phyloP scores from a whole-genome alignment of 257 asterid genomes.

The Dorcoceras hygrometricum region DNA sequence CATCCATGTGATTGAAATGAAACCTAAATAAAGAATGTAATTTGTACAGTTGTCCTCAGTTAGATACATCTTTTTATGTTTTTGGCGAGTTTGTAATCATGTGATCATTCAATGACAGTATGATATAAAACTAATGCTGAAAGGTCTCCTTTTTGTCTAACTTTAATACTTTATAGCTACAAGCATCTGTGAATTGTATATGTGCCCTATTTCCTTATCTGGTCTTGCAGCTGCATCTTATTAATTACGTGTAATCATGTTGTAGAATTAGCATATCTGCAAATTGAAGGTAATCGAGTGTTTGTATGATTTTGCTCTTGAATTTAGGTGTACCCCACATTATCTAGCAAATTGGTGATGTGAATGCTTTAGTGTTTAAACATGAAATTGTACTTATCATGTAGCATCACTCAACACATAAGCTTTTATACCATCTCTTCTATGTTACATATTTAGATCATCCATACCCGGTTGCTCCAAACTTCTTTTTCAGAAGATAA shows the following conservation, averaged over 20 bases:
- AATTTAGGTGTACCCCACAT: background rate
- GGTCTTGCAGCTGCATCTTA: constrained; percentile 4
- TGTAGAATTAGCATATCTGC: background rate
- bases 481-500: constrained; percentile 3
- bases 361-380: too few species aligned
- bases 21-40: background rate
- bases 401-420: background rate
- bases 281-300: background rate
- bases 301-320: background rate
- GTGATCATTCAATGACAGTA: background rate
- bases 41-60: background rate
- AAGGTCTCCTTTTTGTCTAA: background rate
- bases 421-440: constrained; percentile 7
- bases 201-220: background rate
- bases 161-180: background rate
- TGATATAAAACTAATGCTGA: background rate
- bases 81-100: background rate
- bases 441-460: background rate
- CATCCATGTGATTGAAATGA: background rate
- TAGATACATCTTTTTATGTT: background rate
- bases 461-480: constrained; percentile 2
- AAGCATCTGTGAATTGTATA: background rate
- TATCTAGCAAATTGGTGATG: too few species aligned
- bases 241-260: background rate
- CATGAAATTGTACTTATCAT: too few species aligned